phyloP scores from a whole-genome alignment of 2,329 filamentous ascomycete genomes.

The Colletotrichum sp. region DNA sequence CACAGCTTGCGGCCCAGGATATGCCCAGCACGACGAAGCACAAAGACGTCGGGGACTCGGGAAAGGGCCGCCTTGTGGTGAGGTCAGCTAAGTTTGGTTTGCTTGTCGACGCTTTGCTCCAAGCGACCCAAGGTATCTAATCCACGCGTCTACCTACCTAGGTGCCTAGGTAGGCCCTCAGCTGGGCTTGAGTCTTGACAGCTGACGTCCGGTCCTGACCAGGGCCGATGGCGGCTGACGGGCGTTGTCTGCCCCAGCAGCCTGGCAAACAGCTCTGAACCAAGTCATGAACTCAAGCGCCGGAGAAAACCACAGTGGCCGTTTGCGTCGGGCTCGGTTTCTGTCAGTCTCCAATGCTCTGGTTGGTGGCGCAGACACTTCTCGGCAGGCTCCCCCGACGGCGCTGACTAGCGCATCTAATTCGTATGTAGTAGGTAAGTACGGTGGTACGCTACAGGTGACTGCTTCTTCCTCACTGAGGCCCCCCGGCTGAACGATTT shows the following conservation, averaged over 20 bases:
- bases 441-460: background rate
- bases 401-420: background rate
- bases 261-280: background rate
- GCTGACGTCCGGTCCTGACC: background rate
- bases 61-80: background rate
- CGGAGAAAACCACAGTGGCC: background rate
- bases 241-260: background rate
- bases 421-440: background rate
- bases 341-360: background rate
- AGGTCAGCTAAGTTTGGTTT: background rate
- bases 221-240: background rate
- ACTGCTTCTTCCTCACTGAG: background rate
- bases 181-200: background rate
- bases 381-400: background rate
- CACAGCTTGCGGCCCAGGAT: background rate
- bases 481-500: background rate
- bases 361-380: background rate
- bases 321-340: background rate
- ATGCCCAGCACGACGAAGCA: background rate
- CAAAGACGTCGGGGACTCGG: background rate
- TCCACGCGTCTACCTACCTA: background rate
- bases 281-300: background rate
- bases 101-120: background rate
- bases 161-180: background rate
- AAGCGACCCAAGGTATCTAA: background rate